Evolutionary conservation across 169 alveolate genomes (phyloP), one percentile per base, ranked within the genome.

Genomic region (Cryptosporidium canis): DNA sequence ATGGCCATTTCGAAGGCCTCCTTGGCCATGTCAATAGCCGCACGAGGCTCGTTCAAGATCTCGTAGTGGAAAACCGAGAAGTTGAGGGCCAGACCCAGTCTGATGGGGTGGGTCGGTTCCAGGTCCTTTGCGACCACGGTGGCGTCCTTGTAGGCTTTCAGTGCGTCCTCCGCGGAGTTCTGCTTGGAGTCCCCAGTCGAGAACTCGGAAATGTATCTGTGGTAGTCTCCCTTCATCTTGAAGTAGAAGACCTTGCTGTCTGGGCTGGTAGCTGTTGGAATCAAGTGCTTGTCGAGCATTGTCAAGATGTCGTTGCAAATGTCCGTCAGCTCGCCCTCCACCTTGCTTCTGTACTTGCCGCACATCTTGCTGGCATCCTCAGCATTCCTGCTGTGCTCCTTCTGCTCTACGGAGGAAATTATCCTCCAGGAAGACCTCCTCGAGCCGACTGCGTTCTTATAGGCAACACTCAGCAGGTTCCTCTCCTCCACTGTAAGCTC

Each of bases 151-250:
- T 98, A 98, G n/a, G 99, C 96, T 68, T 94, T 96, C 63, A 97
- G 94, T 5, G 99, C 99, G 85, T 93, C 95, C 83, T 96, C 98
- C n/a, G 99, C 97, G 18, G 99, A 99, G 65, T 93, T 94, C 83
- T 93, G 94, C 91, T 96, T 97, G 61, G 93, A 93, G 44, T 97
- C 99, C 56, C 98, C 99, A 51, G 96, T 92, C 18, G 98, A 95
- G 95, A 95, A 97, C 93, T 98, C 99, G 44, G 99, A 96, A 68
- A 97, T 93, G 91, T 94, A 94, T 72, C 99, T 97, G 94, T 97
- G 97, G 92, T 98, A 98, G 93, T 99, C 99, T n/a, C 99, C 99
- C 95, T 98, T 98, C 99, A 99, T 98, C 95, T 99, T 99, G 85
- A 94, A 94, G 94, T 97, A 98, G 95, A 98, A 99, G 56, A 98